phyloP scores from a whole-genome alignment of 768 basidiomycete genomes.

The Mycena metata region DNA sequence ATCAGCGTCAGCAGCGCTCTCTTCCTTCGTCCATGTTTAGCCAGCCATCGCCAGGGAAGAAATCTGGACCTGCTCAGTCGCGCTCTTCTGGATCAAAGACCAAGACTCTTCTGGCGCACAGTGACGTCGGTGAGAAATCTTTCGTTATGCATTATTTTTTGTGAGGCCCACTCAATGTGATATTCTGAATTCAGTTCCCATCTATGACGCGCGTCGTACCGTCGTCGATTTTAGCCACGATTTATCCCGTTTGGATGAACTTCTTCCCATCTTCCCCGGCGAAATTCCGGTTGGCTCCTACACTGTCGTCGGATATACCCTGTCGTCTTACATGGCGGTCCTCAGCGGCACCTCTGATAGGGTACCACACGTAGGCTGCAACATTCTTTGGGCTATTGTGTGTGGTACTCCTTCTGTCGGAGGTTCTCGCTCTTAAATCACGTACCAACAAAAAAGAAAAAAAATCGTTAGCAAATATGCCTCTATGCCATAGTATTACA shows the following conservation, averaged over 20 bases:
- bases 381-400: not conserved
- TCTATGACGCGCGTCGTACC: conserved; percentile 3
- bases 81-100: not conserved
- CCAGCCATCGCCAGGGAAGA: too few relatives aligned
- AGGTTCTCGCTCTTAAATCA: too few relatives aligned
- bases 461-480: too few relatives aligned
- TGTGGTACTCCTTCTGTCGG: too few relatives aligned
- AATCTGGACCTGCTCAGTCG: not conserved
- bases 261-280: not conserved
- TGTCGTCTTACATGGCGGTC: not conserved
- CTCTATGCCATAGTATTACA: too few relatives aligned
- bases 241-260: not conserved
- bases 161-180: not conserved
- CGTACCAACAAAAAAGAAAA: too few relatives aligned
- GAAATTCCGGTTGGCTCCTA: conserved; percentile 8
- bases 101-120: not conserved
- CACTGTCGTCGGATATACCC: not conserved
- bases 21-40: too few relatives aligned
- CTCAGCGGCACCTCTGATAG: not conserved
- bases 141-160: not conserved
- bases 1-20: too few relatives aligned
- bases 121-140: not conserved
- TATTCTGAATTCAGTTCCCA: not conserved
- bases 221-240: conserved; percentile 1
- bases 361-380: conserved; percentile 4